Percentiles rank a stretch among this genome's conserved stretches.
Conservation (phyloP, 129 eudicot genomes). For the Flaveria sonorensis region DNA sequence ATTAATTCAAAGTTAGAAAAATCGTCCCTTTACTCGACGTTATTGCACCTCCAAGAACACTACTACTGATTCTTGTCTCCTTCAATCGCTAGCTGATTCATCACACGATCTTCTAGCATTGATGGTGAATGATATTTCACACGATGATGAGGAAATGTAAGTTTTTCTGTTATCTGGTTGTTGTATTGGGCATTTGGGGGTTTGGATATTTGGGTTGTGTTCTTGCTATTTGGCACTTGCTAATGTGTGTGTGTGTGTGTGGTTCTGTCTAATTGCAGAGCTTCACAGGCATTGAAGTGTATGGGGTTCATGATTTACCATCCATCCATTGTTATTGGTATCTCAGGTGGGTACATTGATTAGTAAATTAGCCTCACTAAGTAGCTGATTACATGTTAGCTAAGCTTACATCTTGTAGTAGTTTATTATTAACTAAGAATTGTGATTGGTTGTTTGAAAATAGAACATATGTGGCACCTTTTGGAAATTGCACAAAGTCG, state of each 20-base stretch:
- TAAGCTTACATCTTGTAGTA: background rate
- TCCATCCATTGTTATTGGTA: slow-evolving; percentile 49
- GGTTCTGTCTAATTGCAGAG: slow-evolving; percentile 39
- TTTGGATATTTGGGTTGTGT: background rate
- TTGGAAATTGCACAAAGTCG: background rate
- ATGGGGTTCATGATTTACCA: slow-evolving; percentile 87
- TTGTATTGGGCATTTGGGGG: background rate
- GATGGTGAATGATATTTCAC: slow-evolving; percentile 44
- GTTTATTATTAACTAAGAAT: background rate
- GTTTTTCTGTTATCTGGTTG: background rate
- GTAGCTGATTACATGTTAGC: background rate
- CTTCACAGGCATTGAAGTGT: slow-evolving; percentile 86
- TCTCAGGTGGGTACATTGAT: slow-evolving; percentile 45
- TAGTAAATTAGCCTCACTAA: slow-evolving; percentile 10
- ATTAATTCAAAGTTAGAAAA: slow-evolving; percentile 41
- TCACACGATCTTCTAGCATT: slow-evolving; percentile 41
- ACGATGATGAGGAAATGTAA: slow-evolving; percentile 77
- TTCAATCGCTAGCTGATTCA: slow-evolving; percentile 50
- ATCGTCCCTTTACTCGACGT: slow-evolving; percentile 59
- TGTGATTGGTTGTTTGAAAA: background rate
- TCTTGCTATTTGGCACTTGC: background rate
- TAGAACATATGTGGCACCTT: background rate
- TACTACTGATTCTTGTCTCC: slow-evolving; percentile 39
- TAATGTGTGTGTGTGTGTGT: slow-evolving; percentile 9
- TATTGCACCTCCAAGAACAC: slow-evolving; percentile 62